phyloP scores from a whole-genome alignment of 768 basidiomycete species.

The Suillus bovinus region DNA sequence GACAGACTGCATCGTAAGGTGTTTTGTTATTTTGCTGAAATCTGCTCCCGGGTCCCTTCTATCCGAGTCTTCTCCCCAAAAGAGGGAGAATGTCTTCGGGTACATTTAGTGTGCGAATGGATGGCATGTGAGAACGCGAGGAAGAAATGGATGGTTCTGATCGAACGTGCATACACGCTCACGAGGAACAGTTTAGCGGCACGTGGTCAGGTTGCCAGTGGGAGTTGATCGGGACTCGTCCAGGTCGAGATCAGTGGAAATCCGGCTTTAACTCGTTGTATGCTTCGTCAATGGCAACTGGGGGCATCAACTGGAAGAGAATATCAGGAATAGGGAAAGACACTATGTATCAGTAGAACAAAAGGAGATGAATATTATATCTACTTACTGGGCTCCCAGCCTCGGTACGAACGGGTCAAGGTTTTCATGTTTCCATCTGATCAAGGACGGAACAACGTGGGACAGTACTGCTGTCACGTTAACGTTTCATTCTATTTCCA shows the following conservation, averaged over 20 bases:
- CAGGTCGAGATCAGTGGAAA: not conserved
- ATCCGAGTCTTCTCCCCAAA: not conserved
- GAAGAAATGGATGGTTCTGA: not conserved
- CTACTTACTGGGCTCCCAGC: no score
- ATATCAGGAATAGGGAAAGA: not conserved
- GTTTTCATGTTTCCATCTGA: not conserved
- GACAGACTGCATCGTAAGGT: not conserved
- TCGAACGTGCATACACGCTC: not conserved
- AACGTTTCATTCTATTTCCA: not conserved
- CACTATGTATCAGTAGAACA: not conserved
- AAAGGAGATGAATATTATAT: not conserved
- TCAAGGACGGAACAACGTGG: no score
- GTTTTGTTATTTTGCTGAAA: not conserved
- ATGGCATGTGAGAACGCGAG: not conserved
- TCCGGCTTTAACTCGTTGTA: not conserved
- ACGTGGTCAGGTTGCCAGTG: constrained; percentile 1
- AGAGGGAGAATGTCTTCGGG: not conserved
- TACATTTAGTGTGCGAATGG: not conserved
- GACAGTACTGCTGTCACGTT: not conserved
- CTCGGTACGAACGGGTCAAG: not conserved
- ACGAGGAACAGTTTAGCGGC: constrained; percentile 2
- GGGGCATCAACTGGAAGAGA: not conserved
- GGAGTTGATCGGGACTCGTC: not conserved
- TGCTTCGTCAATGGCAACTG: not conserved
- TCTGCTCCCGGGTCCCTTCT: not conserved